Base-by-base conservation (phyloP, 371 early-diverging fungal genomes). In the Smittium culicis region DNA sequence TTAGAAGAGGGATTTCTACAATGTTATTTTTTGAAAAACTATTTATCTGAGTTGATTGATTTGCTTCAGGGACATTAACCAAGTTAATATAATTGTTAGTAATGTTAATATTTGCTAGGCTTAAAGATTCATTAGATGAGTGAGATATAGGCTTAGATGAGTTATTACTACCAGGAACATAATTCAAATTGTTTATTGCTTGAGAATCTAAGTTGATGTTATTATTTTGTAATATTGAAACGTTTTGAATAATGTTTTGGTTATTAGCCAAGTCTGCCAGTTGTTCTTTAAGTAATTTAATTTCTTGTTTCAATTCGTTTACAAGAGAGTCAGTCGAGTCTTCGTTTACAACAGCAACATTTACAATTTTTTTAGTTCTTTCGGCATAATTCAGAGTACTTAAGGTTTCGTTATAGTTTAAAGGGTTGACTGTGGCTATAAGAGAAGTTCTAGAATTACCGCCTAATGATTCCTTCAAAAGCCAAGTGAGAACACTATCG, bases 341-440 rank as follows among this genome's bases (percentile, higher is more conserved):
- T 20, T 45, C 45, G 20, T 45, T 45, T 11, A 45, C 45, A 45
- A 45, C 45, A 20, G 45, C 45, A 74, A 86, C 88, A 74, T 92
- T 94, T 75, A 91, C 86, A 73, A 96, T 91, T 67, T 81, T 81
- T 75, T 94, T 95, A 66, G 94, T 96, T 45, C 92, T 45, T 45
- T 77, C 79, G 25, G 91, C 89, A 78, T 87, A 91, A 69, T 86
- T 82, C 25, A 91, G 77, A 20, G 90, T 90, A n/a, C 78, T 72
- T 24, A 80, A 67, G 0, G 86, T 77, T 70, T 87, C 88, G 59
- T 86, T 87, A 14, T 80, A 67, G 8, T 68, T 60, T 14, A 83
- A 76, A 1, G 85, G 82, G 16, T 83, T 82, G 14, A 90, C 79
- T 30, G 86, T 88, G 72, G 86, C 85, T n/a, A 92, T 80, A 54